phyloP scores from a whole-genome alignment of 176 grass and related monocot species.

The maize (Zea mays) region DNA sequence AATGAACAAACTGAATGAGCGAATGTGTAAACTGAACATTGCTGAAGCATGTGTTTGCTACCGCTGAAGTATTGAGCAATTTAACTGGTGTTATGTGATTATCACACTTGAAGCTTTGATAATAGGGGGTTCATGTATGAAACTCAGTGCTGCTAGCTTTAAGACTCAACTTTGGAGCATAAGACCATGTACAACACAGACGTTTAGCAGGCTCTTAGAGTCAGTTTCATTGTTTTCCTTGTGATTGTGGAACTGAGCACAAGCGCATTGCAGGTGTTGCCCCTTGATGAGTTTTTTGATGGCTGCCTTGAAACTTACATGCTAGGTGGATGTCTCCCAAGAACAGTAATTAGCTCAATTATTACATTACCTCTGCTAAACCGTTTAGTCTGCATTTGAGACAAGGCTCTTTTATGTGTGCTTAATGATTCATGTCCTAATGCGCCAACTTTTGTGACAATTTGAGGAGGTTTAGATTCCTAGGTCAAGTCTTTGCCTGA shows the following conservation, averaged over 20 bases:
- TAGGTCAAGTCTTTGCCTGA: background rate
- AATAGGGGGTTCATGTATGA: background rate
- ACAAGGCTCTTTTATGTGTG: background rate
- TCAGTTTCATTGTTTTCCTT: background rate
- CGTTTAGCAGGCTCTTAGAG: background rate
- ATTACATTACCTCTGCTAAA: background rate
- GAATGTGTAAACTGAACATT: background rate
- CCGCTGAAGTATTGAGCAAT: background rate
- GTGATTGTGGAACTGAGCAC: background rate
- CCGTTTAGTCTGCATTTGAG: background rate
- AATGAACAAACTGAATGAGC: background rate
- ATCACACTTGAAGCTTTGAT: background rate
- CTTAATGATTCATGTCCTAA: background rate
- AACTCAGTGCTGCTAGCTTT: background rate
- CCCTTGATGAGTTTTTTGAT: background rate
- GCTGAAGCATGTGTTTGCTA: background rate
- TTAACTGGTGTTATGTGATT: conserved; percentile 1
- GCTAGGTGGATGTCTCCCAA: background rate
- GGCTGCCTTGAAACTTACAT: background rate
- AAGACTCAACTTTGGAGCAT: conserved; percentile 7
- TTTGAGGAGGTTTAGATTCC: background rate
- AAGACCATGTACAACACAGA: background rate
- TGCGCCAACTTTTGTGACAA: background rate
- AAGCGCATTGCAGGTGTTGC: background rate
- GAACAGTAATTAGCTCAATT: background rate